Percentiles rank a stretch among this genome's conserved stretches.
phyloP scores from a whole-genome alignment of 306 rosid species.

The Vigna reflexopilosa region DNA sequence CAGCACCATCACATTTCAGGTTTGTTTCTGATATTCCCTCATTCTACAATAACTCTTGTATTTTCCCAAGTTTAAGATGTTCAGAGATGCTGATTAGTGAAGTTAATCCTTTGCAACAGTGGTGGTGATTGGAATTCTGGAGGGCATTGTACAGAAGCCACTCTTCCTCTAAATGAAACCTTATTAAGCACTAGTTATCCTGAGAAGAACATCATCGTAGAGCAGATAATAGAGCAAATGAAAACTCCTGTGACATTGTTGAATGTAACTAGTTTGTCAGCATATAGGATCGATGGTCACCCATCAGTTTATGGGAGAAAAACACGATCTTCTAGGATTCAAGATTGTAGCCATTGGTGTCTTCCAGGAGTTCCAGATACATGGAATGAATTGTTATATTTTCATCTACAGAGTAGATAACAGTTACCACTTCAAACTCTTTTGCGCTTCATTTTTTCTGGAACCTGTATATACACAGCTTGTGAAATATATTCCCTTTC shows the following conservation, averaged over 20 bases:
- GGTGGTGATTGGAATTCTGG: conserved; percentile 96
- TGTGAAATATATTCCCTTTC: conserved; percentile 33
- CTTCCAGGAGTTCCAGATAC: conserved; percentile 95
- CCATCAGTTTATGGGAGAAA: conserved; percentile 81
- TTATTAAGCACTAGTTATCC: conserved; percentile 39
- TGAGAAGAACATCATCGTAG: conserved; percentile 66
- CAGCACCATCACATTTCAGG: conserved; percentile 98
- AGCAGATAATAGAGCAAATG: conserved; percentile 73
- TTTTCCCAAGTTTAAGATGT: conserved; percentile 23
- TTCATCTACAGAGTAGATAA: conserved; percentile 59
- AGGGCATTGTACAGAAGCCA: conserved; percentile 83
- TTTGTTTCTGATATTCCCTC: conserved; percentile 42
- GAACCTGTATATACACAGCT: conserved; percentile 5
- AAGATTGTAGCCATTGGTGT: conserved; percentile 99
- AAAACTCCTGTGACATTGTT: conserved; percentile 74
- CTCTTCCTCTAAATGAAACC: conserved; percentile 63
- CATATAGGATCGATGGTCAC: conserved; percentile 80
- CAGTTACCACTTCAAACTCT: conserved; percentile 25
- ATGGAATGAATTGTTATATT: conserved; percentile 81
- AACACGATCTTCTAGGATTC: conserved; percentile 47
- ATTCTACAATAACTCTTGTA: background rate
- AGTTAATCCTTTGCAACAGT: conserved; percentile 51
- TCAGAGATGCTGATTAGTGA: conserved; percentile 28
- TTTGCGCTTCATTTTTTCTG: conserved; percentile 37
- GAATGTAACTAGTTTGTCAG: conserved; percentile 79